phyloP scores from a whole-genome alignment of 1,139 yeast genomes.

The Scheffersomyces stambukii region DNA sequence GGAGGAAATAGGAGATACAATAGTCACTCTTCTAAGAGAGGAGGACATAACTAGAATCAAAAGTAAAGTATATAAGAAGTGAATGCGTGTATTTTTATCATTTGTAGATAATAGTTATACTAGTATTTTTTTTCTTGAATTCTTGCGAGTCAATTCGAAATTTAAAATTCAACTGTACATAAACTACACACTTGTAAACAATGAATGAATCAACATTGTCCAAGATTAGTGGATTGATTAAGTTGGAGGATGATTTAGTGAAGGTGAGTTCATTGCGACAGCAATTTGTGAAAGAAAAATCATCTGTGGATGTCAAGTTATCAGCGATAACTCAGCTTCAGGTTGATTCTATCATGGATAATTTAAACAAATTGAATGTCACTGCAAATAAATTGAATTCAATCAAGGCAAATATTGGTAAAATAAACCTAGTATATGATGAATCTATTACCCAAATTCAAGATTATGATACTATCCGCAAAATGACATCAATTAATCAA shows the following conservation, averaged over 20 bases:
- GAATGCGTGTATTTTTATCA: neutral
- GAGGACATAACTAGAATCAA: constrained; percentile 6
- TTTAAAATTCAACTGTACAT: too few relatives aligned
- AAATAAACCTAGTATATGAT: constrained; percentile 53
- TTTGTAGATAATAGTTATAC: constrained; percentile 30
- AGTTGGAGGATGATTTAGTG: constrained; percentile 54
- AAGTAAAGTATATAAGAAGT: neutral
- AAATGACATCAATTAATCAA: constrained; percentile 65
- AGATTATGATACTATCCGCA: constrained; percentile 56
- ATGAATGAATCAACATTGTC: constrained; percentile 45
- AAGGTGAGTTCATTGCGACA: constrained; percentile 52
- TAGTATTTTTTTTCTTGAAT: too few relatives aligned
- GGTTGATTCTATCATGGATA: constrained; percentile 47
- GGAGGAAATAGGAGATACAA: constrained; percentile 12
- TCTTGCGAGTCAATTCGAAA: too few relatives aligned
- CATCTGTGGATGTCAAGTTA: constrained; percentile 68
- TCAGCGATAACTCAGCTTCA: constrained; percentile 61
- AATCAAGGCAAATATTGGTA: constrained; percentile 52
- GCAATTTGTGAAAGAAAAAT: constrained; percentile 64
- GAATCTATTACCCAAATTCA: constrained; percentile 50
- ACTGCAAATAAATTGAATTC: constrained; percentile 39
- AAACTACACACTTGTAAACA: constrained; percentile 2
- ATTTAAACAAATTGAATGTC: constrained; percentile 31
- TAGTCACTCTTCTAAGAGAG: constrained; percentile 10
- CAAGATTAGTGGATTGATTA: constrained; percentile 41